Evolutionary conservation across 1,284 basidiomycete genomes (phyloP), one percentile per base, ranked within the genome.

Genomic region (Melampsora medusae): DNA sequence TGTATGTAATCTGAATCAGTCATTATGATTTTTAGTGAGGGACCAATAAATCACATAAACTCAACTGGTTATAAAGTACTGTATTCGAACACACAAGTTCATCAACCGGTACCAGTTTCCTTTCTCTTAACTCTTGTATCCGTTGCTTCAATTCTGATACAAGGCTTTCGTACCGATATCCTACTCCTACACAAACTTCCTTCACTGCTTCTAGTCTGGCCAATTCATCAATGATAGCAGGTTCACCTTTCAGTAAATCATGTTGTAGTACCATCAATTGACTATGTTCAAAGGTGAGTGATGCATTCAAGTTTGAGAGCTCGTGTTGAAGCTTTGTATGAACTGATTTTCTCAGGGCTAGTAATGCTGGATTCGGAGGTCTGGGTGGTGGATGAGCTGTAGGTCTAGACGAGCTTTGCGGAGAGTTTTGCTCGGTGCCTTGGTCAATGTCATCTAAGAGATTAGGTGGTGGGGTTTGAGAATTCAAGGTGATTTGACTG

Each of bases 191-290:
- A 84, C 97, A 99, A 10, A 99, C 94, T 80, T 92, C 92, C 77
- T 90, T 87, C n/a, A 99, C 97, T 28, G 94, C 95, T 83, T 92
- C 90, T 33, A 99, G 86, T n/a, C 97, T 87, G 4, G 90, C 91
- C 89, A 93, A 93, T 85, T 99, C 97, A 84, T 99, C 97, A 66
- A 89, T 87, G 78, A 99, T 92, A 4, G 95, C 95, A 19, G 93
- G 93, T 81, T 91, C 90, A 2, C 95, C 97, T 65, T 90, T 88
- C 64, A 92, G 87, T 77, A 99, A 87, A 85, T 97, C 94, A 61
- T 87, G 84, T 79, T 92, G 90, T 77, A 95, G 88, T 56, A 91
- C 88, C 64, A 89, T 87, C 65, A 97, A 86, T 50, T 92, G 90
- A 79, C 90, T 88, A 48, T 89, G 87, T 80, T 93, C 90, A 46